Percentiles rank a stretch among this genome's conserved stretches.
These are phyloP conservation scores for Dactylellina haptotyla DNA, from an alignment of 2,329 filamentous ascomycete species.

Conservation along the genomic window DNA sequence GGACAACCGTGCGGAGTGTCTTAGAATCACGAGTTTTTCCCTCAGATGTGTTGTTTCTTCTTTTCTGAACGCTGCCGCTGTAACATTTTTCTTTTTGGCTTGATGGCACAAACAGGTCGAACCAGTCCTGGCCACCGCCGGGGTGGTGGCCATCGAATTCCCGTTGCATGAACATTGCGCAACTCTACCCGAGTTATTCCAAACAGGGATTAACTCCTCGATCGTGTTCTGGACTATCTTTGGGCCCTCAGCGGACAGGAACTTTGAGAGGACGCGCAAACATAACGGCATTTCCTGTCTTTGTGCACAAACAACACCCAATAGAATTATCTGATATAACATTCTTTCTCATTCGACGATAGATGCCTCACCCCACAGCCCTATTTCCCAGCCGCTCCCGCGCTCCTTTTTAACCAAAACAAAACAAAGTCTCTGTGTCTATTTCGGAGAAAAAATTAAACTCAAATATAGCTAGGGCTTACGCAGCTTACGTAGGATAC, in stretches of 20 bases:
- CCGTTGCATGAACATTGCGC: constrained; percentile 15
- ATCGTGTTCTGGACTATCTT: no score
- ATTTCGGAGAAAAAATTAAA: constrained; percentile 32
- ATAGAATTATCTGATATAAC: neutral
- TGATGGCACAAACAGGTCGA: neutral
- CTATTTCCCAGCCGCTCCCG: constrained; percentile 12
- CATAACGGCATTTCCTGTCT: no score
- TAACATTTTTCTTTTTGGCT: neutral
- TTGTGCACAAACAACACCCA: neutral
- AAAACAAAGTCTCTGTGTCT: neutral
- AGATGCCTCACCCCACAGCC: neutral
- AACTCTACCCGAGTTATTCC: constrained; percentile 12
- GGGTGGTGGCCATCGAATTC: neutral
- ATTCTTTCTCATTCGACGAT: neutral
- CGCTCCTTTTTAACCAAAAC: neutral
- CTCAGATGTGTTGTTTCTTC: neutral
- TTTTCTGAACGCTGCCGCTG: neutral
- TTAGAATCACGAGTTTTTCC: constrained; percentile 28
- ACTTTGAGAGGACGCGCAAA: neutral
- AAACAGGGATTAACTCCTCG: constrained; percentile 9
- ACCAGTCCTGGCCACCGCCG: neutral
- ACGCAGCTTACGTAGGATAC: constrained; percentile 39
- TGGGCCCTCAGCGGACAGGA: no score
- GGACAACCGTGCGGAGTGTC: constrained; percentile 43
- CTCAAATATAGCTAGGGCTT: constrained; percentile 44